Percentiles rank a stretch among this genome's conserved stretches.
Conservation (phyloP, 75 land plant species). For the Larix kaempferi region DNA sequence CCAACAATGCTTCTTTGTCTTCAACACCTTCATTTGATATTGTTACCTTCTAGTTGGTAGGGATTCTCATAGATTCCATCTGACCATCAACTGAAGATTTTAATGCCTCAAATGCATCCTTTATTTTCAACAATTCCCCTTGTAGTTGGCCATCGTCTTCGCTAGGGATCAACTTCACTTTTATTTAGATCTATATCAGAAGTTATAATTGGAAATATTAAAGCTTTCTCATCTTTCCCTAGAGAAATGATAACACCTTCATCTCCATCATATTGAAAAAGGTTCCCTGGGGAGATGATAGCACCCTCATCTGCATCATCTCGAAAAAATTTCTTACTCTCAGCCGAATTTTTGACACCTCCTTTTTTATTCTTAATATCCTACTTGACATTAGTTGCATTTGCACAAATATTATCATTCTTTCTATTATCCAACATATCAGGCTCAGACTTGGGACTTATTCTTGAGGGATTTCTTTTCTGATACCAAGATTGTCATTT, state of each 20-base stretch:
- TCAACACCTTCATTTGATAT: not conserved
- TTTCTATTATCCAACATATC: not conserved
- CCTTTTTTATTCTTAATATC: not conserved
- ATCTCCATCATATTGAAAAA: constrained; percentile 26
- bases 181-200: constrained; percentile 17
- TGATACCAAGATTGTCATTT: not conserved
- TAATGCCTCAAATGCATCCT: not conserved
- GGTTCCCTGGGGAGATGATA: constrained; percentile 9
- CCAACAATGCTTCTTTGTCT: too few relatives aligned
- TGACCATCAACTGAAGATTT: constrained; percentile 11
- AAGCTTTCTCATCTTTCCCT: constrained; percentile 21
- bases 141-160: constrained; percentile 10
- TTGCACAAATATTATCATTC: not conserved
- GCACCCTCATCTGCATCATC: constrained; percentile 10
- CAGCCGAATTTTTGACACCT: not conserved
- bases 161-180: constrained; percentile 6
- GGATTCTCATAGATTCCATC: constrained; percentile 5
- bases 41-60: not conserved
- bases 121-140: not conserved
- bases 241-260: constrained; percentile 15
- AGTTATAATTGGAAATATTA: constrained; percentile 15
- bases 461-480: not conserved
- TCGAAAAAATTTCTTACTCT: not conserved
- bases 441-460: not conserved
- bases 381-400: not conserved